A percentile compares a stretch with the other conserved stretches of the same genome.
Conservation (phyloP, 2,329 filamentous ascomycete genomes). For the Alternaria brassicicola region DNA sequence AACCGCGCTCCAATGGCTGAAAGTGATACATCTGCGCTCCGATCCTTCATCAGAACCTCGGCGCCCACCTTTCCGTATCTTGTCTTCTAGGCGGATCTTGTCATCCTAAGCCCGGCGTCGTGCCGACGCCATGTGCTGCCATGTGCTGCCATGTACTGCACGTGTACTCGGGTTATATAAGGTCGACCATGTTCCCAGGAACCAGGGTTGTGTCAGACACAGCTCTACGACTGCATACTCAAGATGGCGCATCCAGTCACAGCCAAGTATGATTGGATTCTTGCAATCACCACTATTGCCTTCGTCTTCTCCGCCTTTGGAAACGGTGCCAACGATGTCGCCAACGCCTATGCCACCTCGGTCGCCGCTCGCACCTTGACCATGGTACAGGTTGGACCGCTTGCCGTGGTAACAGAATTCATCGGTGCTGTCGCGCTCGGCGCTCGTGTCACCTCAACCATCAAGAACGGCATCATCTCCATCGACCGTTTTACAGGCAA, state of each 20-base stretch:
- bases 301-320: conserved; percentile 46
- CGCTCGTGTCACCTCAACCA: conserved; percentile 64
- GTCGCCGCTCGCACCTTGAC: conserved; percentile 60
- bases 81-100: conserved; percentile 3
- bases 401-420: conserved; percentile 59
- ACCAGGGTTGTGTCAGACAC: background rate
- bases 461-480: conserved; percentile 65
- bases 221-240: background rate
- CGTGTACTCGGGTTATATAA: conserved; percentile 2
- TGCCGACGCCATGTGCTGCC: background rate
- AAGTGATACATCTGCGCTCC: background rate
- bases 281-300: conserved; percentile 49
- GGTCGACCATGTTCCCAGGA: background rate
- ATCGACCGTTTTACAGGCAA: conserved; percentile 54
- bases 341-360: conserved; percentile 59
- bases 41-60: background rate
- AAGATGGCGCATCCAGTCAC: conserved; percentile 30
- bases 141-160: background rate
- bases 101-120: background rate
- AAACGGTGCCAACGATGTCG: conserved; percentile 59
- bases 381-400: conserved; percentile 59
- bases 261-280: conserved; percentile 50
- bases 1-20: background rate
- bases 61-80: background rate
- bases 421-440: conserved; percentile 61